Conservation (phyloP, 169 alveolate species). For the Cystoisospora suis region DNA sequence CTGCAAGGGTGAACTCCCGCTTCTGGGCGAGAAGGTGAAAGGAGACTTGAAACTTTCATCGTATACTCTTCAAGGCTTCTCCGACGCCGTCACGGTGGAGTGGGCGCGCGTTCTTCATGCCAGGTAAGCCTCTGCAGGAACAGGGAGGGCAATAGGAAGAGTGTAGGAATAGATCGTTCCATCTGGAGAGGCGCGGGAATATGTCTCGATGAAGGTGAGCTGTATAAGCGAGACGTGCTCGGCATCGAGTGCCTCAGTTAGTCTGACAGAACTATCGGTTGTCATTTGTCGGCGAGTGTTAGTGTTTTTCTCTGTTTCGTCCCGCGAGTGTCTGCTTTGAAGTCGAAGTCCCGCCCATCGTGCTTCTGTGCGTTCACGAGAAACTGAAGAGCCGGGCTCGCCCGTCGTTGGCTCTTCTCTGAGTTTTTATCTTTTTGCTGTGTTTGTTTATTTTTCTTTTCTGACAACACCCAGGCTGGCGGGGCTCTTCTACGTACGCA, state of each 20-base stretch:
- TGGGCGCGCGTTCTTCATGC: slow-evolving; percentile 22
- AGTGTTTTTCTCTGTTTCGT: too few relatives aligned
- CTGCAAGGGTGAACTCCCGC: background rate
- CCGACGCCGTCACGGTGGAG: slow-evolving; percentile 18
- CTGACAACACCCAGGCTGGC: slow-evolving; percentile 9
- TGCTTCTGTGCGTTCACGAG: too few relatives aligned
- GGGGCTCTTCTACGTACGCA: slow-evolving; percentile 18
- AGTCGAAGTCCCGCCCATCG: too few relatives aligned
- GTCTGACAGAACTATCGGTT: too few relatives aligned
- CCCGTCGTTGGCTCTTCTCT: background rate
- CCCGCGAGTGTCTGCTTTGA: too few relatives aligned
- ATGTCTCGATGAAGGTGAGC: too few relatives aligned
- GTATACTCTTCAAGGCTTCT: background rate
- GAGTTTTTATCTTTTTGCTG: background rate
- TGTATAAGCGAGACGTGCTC: too few relatives aligned
- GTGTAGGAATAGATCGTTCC: too few relatives aligned
- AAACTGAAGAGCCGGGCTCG: background rate
- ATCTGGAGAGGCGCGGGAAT: too few relatives aligned
- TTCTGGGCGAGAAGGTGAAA: background rate
- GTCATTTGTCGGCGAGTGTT: too few relatives aligned
- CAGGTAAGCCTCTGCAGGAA: background rate
- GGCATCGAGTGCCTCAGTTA: too few relatives aligned
- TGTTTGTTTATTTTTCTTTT: background rate
- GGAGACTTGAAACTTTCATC: background rate
- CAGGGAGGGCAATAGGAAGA: too few relatives aligned